phyloP scores from a whole-genome alignment of 441 rosid genomes.

The Populus trichocarpa region DNA sequence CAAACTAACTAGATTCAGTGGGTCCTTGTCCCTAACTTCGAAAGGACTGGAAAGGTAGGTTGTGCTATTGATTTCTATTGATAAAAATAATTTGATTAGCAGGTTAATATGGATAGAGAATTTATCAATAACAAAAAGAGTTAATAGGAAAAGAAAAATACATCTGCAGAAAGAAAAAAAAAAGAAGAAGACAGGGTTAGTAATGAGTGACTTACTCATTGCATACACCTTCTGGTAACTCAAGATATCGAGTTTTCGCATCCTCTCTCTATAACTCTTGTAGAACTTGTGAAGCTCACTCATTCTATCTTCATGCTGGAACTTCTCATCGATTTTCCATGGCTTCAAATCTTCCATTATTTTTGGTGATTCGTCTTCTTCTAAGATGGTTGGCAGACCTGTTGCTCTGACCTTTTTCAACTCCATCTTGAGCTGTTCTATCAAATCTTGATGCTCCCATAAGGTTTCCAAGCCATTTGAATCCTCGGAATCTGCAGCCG shows the following conservation, averaged over 20 bases:
- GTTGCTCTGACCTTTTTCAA: constrained; percentile 75
- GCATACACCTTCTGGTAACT: constrained; percentile 91
- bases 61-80: constrained; percentile 18
- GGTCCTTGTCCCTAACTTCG: constrained; percentile 34
- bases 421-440: constrained; percentile 89
- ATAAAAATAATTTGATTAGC: constrained; percentile 6
- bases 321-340: constrained; percentile 79
- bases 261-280: constrained; percentile 75
- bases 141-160: neutral
- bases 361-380: constrained; percentile 67
- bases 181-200: neutral
- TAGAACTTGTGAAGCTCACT: constrained; percentile 83
- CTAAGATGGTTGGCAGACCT: constrained; percentile 74
- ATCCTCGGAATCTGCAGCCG: constrained; percentile 34
- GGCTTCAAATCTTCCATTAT: constrained; percentile 82
- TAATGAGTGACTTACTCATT: constrained; percentile 49
- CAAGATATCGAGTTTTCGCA: constrained; percentile 84
- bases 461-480: constrained; percentile 47
- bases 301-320: constrained; percentile 54
- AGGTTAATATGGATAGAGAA: neutral
- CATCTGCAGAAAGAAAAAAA: neutral
- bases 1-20: constrained; percentile 42
- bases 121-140: neutral
- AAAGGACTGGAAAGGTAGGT: constrained; percentile 24
- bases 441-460: constrained; percentile 93